Evolutionary conservation across 2,329 filamentous ascomycete species (phyloP).

Genomic region (Hypoxylon sp.): DNA sequence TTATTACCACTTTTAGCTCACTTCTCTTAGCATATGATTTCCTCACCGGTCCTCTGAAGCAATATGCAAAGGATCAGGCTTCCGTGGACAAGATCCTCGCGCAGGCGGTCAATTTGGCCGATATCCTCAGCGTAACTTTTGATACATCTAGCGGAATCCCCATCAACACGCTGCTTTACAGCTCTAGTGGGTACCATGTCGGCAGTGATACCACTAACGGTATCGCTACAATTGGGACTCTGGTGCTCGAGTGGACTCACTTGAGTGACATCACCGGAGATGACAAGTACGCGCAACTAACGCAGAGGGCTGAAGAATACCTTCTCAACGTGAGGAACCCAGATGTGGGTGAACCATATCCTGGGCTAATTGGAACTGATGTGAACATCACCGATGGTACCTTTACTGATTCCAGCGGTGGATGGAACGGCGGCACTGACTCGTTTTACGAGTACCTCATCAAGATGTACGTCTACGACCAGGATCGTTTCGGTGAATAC

Average conservation of each 20-base stretch:
- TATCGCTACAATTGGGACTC: constrained; percentile 81
- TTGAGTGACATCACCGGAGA: constrained; percentile 82
- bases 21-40: constrained; percentile 73
- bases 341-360: constrained; percentile 76
- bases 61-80: constrained; percentile 60
- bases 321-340: constrained; percentile 75
- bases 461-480: constrained; percentile 90
- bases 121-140: constrained; percentile 83
- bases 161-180: constrained; percentile 76
- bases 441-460: constrained; percentile 92
- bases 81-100: constrained; percentile 72
- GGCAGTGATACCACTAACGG: constrained; percentile 73
- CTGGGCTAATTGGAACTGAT: constrained; percentile 79
- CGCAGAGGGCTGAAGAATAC: constrained; percentile 77
- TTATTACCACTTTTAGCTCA: constrained; percentile 36
- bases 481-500: constrained; percentile 73
- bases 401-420: constrained; percentile 77
- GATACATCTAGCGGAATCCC: constrained; percentile 82
- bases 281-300: constrained; percentile 74
- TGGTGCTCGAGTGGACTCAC: constrained; percentile 87
- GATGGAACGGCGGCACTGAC: constrained; percentile 84
- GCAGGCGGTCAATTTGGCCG: constrained; percentile 78
- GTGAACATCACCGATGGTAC: constrained; percentile 75
- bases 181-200: constrained; percentile 61
- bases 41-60: constrained; percentile 74